phyloP scores from a whole-genome alignment of 1,139 yeast genomes.

The Suhomyces maxii region DNA sequence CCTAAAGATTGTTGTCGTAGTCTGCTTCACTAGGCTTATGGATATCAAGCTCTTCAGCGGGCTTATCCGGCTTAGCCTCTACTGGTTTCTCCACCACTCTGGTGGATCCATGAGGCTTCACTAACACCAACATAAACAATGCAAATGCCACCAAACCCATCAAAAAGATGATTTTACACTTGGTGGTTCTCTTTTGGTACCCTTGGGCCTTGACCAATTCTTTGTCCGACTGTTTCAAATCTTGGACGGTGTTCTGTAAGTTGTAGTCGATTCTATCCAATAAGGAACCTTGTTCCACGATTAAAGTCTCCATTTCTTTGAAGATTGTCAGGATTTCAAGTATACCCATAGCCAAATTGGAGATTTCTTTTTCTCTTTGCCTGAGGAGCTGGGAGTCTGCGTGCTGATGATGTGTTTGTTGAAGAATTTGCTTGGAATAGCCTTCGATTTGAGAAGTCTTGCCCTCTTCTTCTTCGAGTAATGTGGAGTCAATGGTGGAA shows the following conservation, averaged over 20 bases:
- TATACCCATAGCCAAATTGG: slow-evolving; percentile 89
- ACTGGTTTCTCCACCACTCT: slow-evolving; percentile 14
- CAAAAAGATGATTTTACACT: slow-evolving; percentile 82
- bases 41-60: slow-evolving; percentile 1
- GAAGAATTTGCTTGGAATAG: slow-evolving; percentile 42
- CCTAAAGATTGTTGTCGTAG: too few relatives aligned
- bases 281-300: slow-evolving; percentile 93
- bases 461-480: slow-evolving; percentile 46
- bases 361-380: slow-evolving; percentile 86
- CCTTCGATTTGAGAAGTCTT: slow-evolving; percentile 21
- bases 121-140: slow-evolving; percentile 65
- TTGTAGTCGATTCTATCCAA: slow-evolving; percentile 93
- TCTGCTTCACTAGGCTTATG: not conserved
- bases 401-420: slow-evolving; percentile 44
- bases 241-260: slow-evolving; percentile 72
- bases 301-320: slow-evolving; percentile 87
- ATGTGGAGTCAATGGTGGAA: slow-evolving; percentile 16
- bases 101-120: slow-evolving; percentile 54
- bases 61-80: slow-evolving; percentile 9
- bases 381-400: slow-evolving; percentile 48
- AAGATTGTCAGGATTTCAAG: slow-evolving; percentile 90
- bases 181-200: slow-evolving; percentile 86
- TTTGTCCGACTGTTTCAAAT: slow-evolving; percentile 73
- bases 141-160: slow-evolving; percentile 70
- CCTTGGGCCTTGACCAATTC: slow-evolving; percentile 74